Base-by-base conservation (phyloP, 805 yeast species). In the Zygosaccharomyces bailii region DNA sequence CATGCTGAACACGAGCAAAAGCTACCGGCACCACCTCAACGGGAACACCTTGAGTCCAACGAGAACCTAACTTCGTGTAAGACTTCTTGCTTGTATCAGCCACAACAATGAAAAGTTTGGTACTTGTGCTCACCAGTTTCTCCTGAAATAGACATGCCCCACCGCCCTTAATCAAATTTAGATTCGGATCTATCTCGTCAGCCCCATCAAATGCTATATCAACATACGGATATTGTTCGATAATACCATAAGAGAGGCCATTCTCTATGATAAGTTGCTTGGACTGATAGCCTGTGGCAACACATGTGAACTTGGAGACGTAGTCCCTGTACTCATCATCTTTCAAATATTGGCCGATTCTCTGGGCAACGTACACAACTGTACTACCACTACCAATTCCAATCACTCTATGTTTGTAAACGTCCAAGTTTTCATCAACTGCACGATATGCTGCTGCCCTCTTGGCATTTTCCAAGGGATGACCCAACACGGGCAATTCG, bases 201-300 rank as follows among this genome's bases (percentile, higher is more conserved):
- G 99, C 98, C 35, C 99, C 99, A 66, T 93, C 99, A 63, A 93
- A 93, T 1, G 96, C 96, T 55, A 93, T 80, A 63, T 93, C 99
- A 35, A 93, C 70, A 19, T 75, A 74, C 2, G 95, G 86, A 39
- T 70, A 82, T 70, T 88, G 90, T 59, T 91, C 97, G 48, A 91
- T 78, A 7, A 85, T 73, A 1, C 95, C 96, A 52, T 90, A 72
- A 32, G 66, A 74, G 51, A 93, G 73, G 0, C 93, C 93, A 56
- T 89, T 89, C 46, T 79, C 84, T 46, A 87, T 70, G 55, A 93
- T 90, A 54, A 93, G 75, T 57, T 83, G 87, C 59, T 85, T 85
- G 35, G 95, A 84, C 69, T 93, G 99, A 74, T 90, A 93, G 1
- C 99, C 99, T 1, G 99, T 93, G 40, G 99, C 96, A 36, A 93